These are phyloP conservation scores for Cronartium quercuum DNA, from an alignment of 1,284 basidiomycete species.

Conservation along the genomic window DNA sequence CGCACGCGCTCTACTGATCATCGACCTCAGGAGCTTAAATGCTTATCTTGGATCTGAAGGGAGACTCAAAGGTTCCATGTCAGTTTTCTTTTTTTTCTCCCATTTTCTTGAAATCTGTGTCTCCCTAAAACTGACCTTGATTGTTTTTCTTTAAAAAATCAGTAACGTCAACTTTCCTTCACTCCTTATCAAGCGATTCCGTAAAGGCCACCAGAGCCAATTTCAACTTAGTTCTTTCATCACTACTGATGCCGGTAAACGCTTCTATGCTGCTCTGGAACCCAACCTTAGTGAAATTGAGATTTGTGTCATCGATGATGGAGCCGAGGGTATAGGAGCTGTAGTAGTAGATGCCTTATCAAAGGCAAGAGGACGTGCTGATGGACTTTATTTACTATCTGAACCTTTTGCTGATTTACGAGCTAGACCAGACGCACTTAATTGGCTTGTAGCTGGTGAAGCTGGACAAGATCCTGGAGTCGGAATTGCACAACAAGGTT, in stretches of 20 bases:
- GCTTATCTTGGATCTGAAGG: conserved; percentile 27
- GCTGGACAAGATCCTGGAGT: not conserved
- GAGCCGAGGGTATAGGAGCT: conserved; percentile 1
- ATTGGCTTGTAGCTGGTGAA: conserved; percentile 18
- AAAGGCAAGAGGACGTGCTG: not conserved
- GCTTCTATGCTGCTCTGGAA: conserved; percentile 25
- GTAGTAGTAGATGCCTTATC: conserved; percentile 15
- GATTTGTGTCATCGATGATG: conserved; percentile 36
- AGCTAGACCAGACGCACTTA: not conserved
- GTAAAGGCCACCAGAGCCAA: conserved; percentile 39
- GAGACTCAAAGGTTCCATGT: conserved; percentile 34
- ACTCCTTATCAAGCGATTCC: conserved; percentile 44
- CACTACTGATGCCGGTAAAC: conserved; percentile 43
- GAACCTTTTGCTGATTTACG: not conserved
- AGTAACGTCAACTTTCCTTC: conserved; percentile 44
- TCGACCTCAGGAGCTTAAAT: conserved; percentile 23
- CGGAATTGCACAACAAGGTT: too few species aligned
- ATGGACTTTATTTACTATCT: conserved; percentile 19
- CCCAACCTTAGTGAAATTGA: conserved; percentile 14
- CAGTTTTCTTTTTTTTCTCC: not conserved
- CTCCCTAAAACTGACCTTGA: not conserved
- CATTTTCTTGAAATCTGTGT: not conserved
- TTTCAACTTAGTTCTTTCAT: conserved; percentile 44
- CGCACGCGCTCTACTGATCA: conserved; percentile 1
- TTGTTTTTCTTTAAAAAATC: conserved; percentile 49